These are phyloP conservation scores for Oidiodendron maius DNA, from an alignment of 495 filamentous ascomycete species.

Conservation along the genomic window DNA sequence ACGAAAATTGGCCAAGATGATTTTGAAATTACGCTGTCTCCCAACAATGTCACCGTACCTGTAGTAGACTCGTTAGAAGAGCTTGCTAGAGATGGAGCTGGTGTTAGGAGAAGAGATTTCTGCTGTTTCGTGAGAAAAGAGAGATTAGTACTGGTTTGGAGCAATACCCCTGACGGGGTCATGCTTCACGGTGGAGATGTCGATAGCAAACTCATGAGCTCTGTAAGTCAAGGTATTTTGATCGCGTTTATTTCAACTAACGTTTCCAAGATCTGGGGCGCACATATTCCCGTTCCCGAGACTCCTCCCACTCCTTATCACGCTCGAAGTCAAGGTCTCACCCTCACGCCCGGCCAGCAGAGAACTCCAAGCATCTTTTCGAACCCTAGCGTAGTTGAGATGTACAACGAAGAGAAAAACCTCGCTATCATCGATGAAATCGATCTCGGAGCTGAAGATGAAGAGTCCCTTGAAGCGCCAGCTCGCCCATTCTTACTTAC, in stretches of 20 bases:
- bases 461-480: constrained; percentile 30
- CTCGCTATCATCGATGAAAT: constrained; percentile 1
- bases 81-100: constrained; percentile 17
- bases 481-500: constrained; percentile 40
- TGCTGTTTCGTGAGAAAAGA: constrained; percentile 28
- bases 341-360: neutral
- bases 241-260: neutral
- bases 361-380: neutral
- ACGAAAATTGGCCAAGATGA: constrained; percentile 24
- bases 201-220: constrained; percentile 21
- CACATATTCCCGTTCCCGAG: neutral
- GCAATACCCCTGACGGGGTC: constrained; percentile 29
- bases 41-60: constrained; percentile 23
- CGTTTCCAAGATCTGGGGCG: constrained; percentile 10
- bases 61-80: constrained; percentile 24
- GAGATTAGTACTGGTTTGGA: constrained; percentile 30
- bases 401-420: neutral
- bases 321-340: neutral
- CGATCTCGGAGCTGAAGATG: constrained; percentile 24
- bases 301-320: constrained; percentile 1
- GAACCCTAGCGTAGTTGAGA: neutral
- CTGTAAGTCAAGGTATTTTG: neutral
- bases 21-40: constrained; percentile 23
- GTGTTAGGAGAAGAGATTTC: constrained; percentile 23
- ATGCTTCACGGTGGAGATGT: constrained; percentile 30